Percentiles rank a stretch among this genome's conserved stretches.
Evolutionary conservation across 495 filamentous ascomycete genomes (phyloP).

Genomic region (Hypomontagnella submonticulosa): DNA sequence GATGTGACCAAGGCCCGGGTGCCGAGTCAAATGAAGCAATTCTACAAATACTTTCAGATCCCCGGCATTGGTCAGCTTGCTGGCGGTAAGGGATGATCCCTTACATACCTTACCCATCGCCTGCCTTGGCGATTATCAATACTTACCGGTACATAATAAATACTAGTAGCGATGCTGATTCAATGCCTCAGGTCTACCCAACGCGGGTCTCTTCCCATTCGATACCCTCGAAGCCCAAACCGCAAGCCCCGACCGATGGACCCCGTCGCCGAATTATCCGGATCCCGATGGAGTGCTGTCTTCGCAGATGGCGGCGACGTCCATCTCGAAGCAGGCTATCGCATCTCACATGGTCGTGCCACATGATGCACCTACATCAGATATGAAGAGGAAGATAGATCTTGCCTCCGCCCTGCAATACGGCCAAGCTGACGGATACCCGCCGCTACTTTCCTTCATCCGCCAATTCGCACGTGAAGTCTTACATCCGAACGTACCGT

Average conservation of each 20-base stretch:
- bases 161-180: constrained; percentile 6
- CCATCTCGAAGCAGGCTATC: constrained; percentile 34
- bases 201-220: constrained; percentile 85
- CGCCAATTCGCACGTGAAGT: constrained; percentile 79
- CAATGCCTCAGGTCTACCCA: constrained; percentile 72
- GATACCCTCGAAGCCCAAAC: constrained; percentile 87
- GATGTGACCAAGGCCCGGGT: constrained; percentile 70
- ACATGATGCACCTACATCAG: constrained; percentile 64
- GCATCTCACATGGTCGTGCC: constrained; percentile 74
- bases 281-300: constrained; percentile 47
- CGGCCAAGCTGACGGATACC: constrained; percentile 79
- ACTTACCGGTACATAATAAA: neutral
- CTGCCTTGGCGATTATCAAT: neutral
- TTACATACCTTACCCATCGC: neutral
- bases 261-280: constrained; percentile 70
- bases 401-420: constrained; percentile 87
- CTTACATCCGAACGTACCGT: constrained; percentile 83
- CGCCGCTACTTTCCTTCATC: constrained; percentile 77
- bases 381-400: constrained; percentile 76
- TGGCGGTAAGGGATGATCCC: constrained; percentile 70
- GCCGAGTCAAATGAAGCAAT: constrained; percentile 74
- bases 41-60: constrained; percentile 86
- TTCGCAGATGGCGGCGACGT: constrained; percentile 28
- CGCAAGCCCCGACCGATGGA: constrained; percentile 77
- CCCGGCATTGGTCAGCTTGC: constrained; percentile 88